A percentile compares a stretch with the other conserved stretches of the same genome.
Evolutionary conservation across 345 rosid genomes (phyloP).

Genomic region (Heritiera fomes): DNA sequence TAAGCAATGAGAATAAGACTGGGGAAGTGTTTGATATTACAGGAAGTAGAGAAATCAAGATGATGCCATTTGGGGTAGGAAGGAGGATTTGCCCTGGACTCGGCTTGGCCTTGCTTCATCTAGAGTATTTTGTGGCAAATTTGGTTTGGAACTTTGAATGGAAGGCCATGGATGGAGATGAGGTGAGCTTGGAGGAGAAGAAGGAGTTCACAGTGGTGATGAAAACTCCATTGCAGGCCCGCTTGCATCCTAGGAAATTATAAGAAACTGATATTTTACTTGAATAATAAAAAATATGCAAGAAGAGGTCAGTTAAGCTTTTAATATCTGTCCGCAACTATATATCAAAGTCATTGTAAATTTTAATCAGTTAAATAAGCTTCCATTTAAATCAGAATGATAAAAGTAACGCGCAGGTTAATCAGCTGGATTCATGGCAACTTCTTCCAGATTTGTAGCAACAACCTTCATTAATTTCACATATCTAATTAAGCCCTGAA

Average conservation of each 20-base stretch:
- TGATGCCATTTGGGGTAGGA: conserved; percentile 50
- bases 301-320: too few species aligned
- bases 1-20: not conserved
- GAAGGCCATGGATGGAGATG: conserved; percentile 30
- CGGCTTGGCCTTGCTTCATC: conserved; percentile 33
- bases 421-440: too few species aligned
- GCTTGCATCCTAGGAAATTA: not conserved
- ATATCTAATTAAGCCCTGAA: too few species aligned
- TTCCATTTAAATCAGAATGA: too few species aligned
- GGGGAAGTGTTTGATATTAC: conserved; percentile 32
- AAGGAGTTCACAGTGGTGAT: conserved; percentile 32
- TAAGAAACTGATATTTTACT: not conserved
- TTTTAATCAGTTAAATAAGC: too few species aligned
- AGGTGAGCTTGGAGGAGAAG: conserved; percentile 32
- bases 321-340: too few species aligned
- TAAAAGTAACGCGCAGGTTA: too few species aligned
- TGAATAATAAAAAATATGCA: not conserved
- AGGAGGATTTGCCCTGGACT: conserved; percentile 45
- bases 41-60: conserved; percentile 39
- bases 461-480: too few species aligned
- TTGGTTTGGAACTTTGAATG: conserved; percentile 35
- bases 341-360: too few species aligned
- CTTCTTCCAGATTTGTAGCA: too few species aligned
- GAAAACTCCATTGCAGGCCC: conserved; percentile 31
- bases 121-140: conserved; percentile 44